phyloP scores from a whole-genome alignment of 306 rosid species.

The Rosa persica region DNA sequence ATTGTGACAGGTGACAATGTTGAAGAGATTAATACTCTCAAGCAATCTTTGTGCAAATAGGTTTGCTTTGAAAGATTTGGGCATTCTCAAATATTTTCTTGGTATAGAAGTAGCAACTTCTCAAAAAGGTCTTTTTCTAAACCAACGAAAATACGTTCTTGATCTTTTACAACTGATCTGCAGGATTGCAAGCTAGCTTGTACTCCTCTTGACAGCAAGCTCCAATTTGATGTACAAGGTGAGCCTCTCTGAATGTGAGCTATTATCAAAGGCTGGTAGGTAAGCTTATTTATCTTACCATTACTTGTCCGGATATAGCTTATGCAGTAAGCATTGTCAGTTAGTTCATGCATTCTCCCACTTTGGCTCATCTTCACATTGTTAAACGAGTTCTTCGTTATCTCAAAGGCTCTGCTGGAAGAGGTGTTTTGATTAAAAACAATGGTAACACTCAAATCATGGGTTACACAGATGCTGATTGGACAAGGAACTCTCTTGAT shows the following conservation, averaged over 20 bases:
- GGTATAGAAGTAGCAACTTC: too few species aligned
- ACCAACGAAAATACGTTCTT: not conserved
- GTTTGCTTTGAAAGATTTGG: too few species aligned
- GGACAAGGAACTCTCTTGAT: not conserved
- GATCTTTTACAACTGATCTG: not conserved
- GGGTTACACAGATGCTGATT: not conserved
- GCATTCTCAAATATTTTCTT: too few species aligned
- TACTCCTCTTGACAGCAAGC: not conserved
- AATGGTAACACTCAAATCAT: not conserved
- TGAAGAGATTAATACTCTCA: too few species aligned
- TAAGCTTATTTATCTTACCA: too few species aligned
- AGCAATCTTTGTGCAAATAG: too few species aligned
- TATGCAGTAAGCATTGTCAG: not conserved
- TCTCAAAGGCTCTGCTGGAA: not conserved
- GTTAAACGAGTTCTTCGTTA: not conserved
- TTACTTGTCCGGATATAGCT: not conserved
- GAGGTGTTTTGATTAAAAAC: not conserved
- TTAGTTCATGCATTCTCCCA: not conserved
- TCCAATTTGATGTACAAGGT: not conserved
- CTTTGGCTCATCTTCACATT: not conserved
- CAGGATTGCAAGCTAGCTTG: not conserved
- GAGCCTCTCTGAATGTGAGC: not conserved
- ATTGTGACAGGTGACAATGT: too few species aligned
- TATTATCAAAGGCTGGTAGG: too few species aligned
- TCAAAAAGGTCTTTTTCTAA: too few species aligned